Evolutionary conservation across 1,284 basidiomycete species (phyloP).

Genomic region (Pisolithus thermaeus): DNA sequence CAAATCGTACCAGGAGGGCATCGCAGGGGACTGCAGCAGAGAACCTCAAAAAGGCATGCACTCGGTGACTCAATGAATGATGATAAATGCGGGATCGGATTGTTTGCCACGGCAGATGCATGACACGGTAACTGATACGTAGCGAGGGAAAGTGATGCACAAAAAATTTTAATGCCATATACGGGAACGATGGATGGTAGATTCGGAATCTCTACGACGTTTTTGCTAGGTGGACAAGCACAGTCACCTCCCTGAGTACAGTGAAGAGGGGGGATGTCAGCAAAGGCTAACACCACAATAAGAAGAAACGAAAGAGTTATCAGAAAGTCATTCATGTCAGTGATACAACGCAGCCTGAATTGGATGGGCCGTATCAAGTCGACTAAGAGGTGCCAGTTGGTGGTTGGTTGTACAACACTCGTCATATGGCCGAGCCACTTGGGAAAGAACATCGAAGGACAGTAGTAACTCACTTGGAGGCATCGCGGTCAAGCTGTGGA

Average conservation of each 20-base stretch:
- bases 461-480: conserved; percentile 16
- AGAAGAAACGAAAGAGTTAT: conserved; percentile 30
- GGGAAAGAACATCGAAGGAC: neutral
- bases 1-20: conserved; percentile 38
- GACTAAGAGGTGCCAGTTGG: conserved; percentile 84
- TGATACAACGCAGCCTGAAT: conserved; percentile 43
- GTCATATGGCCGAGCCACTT: conserved; percentile 39
- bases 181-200: too few relatives aligned
- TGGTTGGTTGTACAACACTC: conserved; percentile 73
- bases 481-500: neutral
- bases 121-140: too few relatives aligned
- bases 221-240: neutral
- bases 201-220: neutral
- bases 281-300: neutral
- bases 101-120: too few relatives aligned
- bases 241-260: neutral
- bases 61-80: neutral
- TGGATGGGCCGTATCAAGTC: conserved; percentile 48
- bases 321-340: conserved; percentile 82
- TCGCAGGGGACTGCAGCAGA: conserved; percentile 1
- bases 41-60: neutral
- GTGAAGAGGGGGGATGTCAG: conserved; percentile 12
- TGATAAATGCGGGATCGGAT: neutral
- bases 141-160: too few relatives aligned
- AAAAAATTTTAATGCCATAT: too few relatives aligned